Base-by-base conservation (phyloP, 2,329 filamentous ascomycete species). In the Epichloe gansuensis region DNA sequence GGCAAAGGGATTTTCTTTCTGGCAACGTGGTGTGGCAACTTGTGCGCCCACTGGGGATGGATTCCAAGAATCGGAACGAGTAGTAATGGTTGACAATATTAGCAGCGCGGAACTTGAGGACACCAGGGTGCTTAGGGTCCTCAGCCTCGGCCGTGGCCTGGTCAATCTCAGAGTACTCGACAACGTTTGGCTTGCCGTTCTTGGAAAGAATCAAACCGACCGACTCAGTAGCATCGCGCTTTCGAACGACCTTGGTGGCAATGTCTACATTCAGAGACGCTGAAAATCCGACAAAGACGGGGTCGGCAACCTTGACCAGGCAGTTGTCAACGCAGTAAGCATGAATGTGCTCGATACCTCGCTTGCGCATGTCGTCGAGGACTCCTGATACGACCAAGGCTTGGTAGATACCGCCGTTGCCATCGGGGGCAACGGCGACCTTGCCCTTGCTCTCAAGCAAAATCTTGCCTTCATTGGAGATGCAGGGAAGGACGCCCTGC, bases 51-150 rank as follows among this genome's bases (percentile, higher is more conserved):
- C 61, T 82, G 74, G 54, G 90, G 61, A 96, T 95, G 58, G 82
- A 85, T 69, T 95, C 86, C 48, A 98, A 80, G 79, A 96, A 97
- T 60, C 80, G 75, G 76, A 91, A 91, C 46, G 89, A 95, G 76
- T 98, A 98, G 81, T 97, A 98, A 78, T 98, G 93, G 78, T 98
- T 98, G 73, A 98, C 93, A 62, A 98, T 98, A 76, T 98, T 98
- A 65, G 91, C 93, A 54, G 93, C 91, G 57, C 93, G 86, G 83
- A 95, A 97, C 72, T 91, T 94, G 66, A 98, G 83, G 51, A 96
- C 76, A 54, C 81, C 83, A 3, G 81, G 75, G 63, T 95, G 83
- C 69, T 87, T 87, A 52, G 85, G 72, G 66, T 98, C 93, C 66
- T 85, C 81, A 59, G 91, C 91, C 71, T 94, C 88, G 54, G 91